Evolutionary conservation across 2,329 filamentous ascomycete species (phyloP).

Genomic region (Diplodia seriata): DNA sequence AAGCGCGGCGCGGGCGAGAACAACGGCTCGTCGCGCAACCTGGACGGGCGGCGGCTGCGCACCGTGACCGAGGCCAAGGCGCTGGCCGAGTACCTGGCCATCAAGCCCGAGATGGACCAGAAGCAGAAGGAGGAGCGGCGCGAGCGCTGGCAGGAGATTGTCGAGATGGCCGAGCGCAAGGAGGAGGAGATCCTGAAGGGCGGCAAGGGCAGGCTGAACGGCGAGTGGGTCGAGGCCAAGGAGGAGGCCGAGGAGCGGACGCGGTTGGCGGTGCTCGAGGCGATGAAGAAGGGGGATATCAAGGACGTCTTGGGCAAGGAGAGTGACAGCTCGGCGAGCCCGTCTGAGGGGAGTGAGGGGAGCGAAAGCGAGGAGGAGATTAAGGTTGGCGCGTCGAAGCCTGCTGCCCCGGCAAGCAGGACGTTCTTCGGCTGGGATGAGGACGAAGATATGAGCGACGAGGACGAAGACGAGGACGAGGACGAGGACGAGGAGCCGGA

Average conservation of each 20-base stretch:
- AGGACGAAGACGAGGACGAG: constrained; percentile 56
- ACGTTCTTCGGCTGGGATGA: constrained; percentile 81
- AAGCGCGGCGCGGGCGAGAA: constrained; percentile 83
- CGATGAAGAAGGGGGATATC: constrained; percentile 67
- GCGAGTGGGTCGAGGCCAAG: constrained; percentile 94
- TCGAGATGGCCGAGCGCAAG: constrained; percentile 80
- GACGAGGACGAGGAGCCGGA: constrained; percentile 53
- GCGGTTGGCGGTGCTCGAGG: constrained; percentile 73
- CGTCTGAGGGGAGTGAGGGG: constrained; percentile 35
- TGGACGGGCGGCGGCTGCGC: constrained; percentile 86
- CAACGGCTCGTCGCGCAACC: constrained; percentile 88
- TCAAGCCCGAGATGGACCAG: constrained; percentile 96
- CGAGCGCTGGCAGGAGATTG: constrained; percentile 85
- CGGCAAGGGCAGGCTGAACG: constrained; percentile 71
- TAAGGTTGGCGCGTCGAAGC: constrained; percentile 39
- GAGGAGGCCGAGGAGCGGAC: constrained; percentile 88
- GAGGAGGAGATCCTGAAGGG: constrained; percentile 84
- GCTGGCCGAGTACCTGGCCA: constrained; percentile 89
- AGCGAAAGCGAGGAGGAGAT: constrained; percentile 38
- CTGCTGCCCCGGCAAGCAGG: constrained; percentile 43
- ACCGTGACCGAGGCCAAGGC: constrained; percentile 96
- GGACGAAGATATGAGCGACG: constrained; percentile 64
- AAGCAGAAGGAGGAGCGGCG: constrained; percentile 88
- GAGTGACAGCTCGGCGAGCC: constrained; percentile 44
- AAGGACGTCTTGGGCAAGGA: constrained; percentile 56